phyloP scores from a whole-genome alignment of 345 rosid species.

The Brassica cretica region DNA sequence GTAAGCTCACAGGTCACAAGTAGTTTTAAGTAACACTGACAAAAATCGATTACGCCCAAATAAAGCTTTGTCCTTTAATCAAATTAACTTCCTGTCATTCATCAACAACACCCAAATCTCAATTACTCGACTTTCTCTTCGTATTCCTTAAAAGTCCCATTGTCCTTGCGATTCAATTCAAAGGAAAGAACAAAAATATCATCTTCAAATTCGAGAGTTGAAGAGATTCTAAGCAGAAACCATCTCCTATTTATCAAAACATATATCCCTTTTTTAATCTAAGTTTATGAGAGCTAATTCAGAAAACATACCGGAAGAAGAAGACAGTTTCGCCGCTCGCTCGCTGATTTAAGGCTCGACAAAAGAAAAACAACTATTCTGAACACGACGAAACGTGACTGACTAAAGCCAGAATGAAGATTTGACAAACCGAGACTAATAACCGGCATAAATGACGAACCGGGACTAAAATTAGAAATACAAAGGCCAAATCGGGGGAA shows the following conservation, averaged over 20 bases:
- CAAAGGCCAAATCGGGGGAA: no score
- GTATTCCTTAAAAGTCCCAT: background rate
- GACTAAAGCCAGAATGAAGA: background rate
- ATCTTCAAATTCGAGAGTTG: background rate
- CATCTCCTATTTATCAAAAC: background rate
- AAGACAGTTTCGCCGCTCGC: constrained; percentile 10
- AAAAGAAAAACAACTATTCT: no score
- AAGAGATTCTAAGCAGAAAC: background rate
- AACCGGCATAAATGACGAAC: background rate
- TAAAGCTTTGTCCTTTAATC: no score
- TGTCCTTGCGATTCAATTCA: background rate
- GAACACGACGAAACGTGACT: background rate
- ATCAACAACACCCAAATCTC: background rate
- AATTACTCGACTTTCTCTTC: background rate
- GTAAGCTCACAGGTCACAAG: background rate
- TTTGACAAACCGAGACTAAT: background rate
- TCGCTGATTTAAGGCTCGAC: constrained; percentile 23
- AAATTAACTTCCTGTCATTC: no score
- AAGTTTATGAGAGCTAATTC: background rate
- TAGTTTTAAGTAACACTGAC: background rate
- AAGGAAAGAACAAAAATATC: no score
- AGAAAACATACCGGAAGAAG: constrained; percentile 16
- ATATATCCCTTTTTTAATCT: background rate
- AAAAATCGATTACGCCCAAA: background rate
- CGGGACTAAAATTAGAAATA: background rate